Evolutionary conservation across 257 asterid species (phyloP).

Genomic region (Echium plantagineum): DNA sequence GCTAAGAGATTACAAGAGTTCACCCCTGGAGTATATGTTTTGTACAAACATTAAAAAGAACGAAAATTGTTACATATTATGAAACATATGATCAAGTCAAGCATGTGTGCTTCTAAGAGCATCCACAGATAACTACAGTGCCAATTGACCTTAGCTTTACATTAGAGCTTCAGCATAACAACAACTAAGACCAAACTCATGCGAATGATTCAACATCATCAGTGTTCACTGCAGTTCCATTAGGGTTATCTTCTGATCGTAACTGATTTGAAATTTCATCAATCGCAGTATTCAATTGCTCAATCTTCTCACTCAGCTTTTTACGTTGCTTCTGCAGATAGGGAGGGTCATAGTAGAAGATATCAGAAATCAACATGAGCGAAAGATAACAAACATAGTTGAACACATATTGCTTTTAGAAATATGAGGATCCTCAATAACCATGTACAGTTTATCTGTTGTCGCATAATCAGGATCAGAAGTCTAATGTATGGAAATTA

Average conservation of each 20-base stretch:
- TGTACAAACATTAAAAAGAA: background rate
- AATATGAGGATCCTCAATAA: background rate
- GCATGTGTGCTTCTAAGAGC: background rate
- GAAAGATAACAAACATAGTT: background rate
- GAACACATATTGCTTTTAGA: background rate
- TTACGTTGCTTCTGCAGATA: conserved; percentile 58
- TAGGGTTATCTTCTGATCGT: conserved; percentile 36
- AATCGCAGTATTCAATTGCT: conserved; percentile 69
- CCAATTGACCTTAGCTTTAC: background rate
- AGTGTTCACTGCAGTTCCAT: conserved; percentile 45
- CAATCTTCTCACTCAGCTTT: conserved; percentile 76
- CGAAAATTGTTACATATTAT: background rate
- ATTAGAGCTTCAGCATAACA: background rate
- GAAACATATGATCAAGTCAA: background rate
- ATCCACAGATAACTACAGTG: background rate
- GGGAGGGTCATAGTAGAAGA: background rate
- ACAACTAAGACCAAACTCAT: conserved; percentile 19
- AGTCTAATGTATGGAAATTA: too few relatives aligned
- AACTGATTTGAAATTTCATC: conserved; percentile 55
- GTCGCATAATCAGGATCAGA: too few relatives aligned
- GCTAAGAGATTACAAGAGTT: background rate
- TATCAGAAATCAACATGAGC: background rate
- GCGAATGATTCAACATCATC: conserved; percentile 51
- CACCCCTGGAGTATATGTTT: too few relatives aligned
- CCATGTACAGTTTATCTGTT: too few relatives aligned